These are phyloP conservation scores for Aspergillus affinis DNA, from an alignment of 495 filamentous ascomycete species.

Conservation along the genomic window DNA sequence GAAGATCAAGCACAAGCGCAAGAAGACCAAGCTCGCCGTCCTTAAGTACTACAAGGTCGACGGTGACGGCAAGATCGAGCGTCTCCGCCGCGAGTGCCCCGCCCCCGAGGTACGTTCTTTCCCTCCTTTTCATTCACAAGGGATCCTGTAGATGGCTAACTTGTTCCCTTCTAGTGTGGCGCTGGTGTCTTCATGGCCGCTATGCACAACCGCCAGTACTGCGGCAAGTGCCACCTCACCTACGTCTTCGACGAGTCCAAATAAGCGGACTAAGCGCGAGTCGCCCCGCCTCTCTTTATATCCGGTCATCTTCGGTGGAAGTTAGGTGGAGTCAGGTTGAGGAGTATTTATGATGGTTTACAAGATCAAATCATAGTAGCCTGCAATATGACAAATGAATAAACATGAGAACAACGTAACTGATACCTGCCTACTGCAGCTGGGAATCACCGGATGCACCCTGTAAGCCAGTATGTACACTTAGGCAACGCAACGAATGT, in stretches of 20 bases:
- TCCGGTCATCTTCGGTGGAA: slow-evolving; percentile 23
- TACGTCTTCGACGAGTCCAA: slow-evolving; percentile 96
- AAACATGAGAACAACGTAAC: slow-evolving; percentile 14
- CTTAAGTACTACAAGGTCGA: slow-evolving; percentile 99
- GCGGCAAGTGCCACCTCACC: slow-evolving; percentile 97
- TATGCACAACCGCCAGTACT: slow-evolving; percentile 99
- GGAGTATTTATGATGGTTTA: slow-evolving; percentile 20
- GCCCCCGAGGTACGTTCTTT: slow-evolving; percentile 71
- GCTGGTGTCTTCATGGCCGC: slow-evolving; percentile 99
- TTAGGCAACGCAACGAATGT: neutral
- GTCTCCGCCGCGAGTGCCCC: slow-evolving; percentile 95
- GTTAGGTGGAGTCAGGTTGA: slow-evolving; percentile 15
- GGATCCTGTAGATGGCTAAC: slow-evolving; percentile 7
- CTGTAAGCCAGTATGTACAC: neutral
- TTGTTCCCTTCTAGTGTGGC: slow-evolving; percentile 68
- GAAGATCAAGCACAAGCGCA: slow-evolving; percentile 99
- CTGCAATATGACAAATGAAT: slow-evolving; percentile 20
- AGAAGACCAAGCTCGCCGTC: slow-evolving; percentile 99
- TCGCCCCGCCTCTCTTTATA: slow-evolving; percentile 23
- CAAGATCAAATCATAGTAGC: slow-evolving; percentile 15
- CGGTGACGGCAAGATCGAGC: slow-evolving; percentile 99
- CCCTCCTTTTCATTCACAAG: neutral
- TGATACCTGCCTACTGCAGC: neutral
- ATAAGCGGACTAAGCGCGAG: slow-evolving; percentile 37
- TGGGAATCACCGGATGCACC: neutral